These are phyloP conservation scores for Tolypocladium cylindrosporum DNA, from an alignment of 2,329 filamentous ascomycete species.

Conservation along the genomic window DNA sequence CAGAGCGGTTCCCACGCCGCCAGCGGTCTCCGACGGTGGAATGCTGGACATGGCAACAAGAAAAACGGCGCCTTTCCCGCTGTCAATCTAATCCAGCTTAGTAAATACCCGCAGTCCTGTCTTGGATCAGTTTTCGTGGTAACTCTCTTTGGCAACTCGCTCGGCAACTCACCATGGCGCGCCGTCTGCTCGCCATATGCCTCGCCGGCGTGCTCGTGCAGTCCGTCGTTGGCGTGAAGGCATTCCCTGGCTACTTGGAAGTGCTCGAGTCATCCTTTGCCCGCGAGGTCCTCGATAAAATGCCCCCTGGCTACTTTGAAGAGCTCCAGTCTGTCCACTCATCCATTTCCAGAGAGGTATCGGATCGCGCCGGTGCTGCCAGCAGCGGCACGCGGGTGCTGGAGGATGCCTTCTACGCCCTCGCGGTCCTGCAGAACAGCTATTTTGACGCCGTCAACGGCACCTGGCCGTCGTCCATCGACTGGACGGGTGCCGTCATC, in stretches of 20 bases:
- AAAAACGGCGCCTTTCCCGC: not conserved
- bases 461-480: conserved; percentile 77
- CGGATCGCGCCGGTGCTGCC: too few species aligned
- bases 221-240: not conserved
- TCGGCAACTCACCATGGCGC: not conserved
- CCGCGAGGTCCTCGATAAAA: not conserved
- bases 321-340: not conserved
- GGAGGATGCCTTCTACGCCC: conserved; percentile 47
- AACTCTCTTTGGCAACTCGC: too few species aligned
- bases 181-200: not conserved
- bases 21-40: not conserved
- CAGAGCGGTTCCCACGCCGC: not conserved
- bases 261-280: too few species aligned
- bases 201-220: not conserved
- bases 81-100: accelerated
- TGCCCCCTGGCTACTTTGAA: not conserved
- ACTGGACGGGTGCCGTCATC: conserved; percentile 86
- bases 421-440: conserved; percentile 64
- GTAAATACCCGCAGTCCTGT: too few species aligned
- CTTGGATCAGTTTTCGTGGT: too few species aligned
- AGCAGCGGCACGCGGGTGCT: conserved; percentile 18
- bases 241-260: not conserved
- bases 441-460: conserved; percentile 73
- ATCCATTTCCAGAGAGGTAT: too few species aligned
- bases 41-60: not conserved